Conservation (phyloP, 2,329 filamentous ascomycete genomes). For the Colletotrichum endophyticum region DNA sequence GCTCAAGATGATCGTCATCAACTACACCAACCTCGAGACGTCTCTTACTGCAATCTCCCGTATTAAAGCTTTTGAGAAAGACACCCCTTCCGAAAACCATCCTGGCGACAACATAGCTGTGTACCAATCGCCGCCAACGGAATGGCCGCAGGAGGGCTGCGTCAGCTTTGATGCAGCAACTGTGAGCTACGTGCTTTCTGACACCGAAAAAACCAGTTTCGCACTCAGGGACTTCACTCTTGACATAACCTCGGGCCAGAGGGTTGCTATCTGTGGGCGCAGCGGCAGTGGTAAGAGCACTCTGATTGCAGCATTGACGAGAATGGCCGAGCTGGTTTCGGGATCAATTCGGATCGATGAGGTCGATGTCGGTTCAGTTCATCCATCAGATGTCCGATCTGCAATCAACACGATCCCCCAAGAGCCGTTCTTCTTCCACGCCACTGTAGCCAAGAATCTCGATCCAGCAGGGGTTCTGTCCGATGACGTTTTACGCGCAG, state of each 20-base stretch:
- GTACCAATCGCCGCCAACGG: neutral
- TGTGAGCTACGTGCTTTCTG: neutral
- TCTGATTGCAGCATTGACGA: neutral
- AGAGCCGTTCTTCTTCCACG: neutral
- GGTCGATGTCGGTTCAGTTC: neutral
- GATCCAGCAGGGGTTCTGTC: neutral
- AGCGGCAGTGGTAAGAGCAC: neutral
- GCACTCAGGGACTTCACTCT: neutral
- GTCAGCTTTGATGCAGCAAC: neutral
- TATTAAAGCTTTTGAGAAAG: constrained; percentile 32
- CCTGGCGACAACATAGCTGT: neutral
- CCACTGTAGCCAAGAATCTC: neutral
- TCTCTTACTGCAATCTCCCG: constrained; percentile 37
- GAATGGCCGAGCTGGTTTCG: neutral
- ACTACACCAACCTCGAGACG: constrained; percentile 41
- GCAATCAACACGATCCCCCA: neutral
- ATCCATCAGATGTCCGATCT: neutral
- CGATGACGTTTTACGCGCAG: neutral
- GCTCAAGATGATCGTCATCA: constrained; percentile 32
- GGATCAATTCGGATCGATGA: neutral
- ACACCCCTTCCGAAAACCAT: constrained; percentile 28
- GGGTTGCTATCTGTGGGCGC: neutral
- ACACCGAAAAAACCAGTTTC: neutral
- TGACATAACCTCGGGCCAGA: neutral
- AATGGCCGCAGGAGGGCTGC: neutral